Evolutionary conservation across 208 protist genomes (phyloP).

Genomic region (Trypanosoma grayi): DNA sequence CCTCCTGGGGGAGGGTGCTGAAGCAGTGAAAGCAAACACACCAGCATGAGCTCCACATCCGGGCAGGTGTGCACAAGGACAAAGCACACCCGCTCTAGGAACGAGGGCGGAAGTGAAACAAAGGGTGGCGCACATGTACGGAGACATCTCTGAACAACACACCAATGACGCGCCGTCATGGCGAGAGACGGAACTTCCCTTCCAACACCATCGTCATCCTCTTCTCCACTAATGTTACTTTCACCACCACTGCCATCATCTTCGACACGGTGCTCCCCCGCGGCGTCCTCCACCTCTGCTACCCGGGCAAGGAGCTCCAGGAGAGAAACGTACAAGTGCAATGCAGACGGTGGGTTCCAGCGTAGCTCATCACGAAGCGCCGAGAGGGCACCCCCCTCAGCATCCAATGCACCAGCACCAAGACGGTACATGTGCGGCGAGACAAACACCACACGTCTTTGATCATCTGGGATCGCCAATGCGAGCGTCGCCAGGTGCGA

Average conservation of each 20-base stretch:
- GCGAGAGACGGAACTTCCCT: constrained; percentile 7
- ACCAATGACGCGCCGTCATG: constrained; percentile 17
- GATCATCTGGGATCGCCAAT: constrained; percentile 30
- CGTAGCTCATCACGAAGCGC: constrained; percentile 26
- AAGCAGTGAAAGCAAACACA: constrained; percentile 16
- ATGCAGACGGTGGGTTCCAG: constrained; percentile 26
- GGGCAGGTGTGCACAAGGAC: constrained; percentile 30
- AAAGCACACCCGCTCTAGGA: constrained; percentile 29
- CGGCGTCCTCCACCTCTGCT: background rate
- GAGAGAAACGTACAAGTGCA: constrained; percentile 60
- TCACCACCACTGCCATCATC: background rate
- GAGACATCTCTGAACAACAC: constrained; percentile 7
- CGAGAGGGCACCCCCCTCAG: constrained; percentile 1
- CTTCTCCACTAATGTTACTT: background rate
- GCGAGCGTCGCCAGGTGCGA: constrained; percentile 32
- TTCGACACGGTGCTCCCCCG: background rate
- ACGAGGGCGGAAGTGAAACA: constrained; percentile 6
- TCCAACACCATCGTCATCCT: background rate
- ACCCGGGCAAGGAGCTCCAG: constrained; percentile 47
- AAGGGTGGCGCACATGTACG: background rate
- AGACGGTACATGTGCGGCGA: constrained; percentile 11
- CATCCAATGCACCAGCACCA: background rate
- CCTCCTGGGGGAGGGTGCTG: background rate
- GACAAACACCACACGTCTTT: constrained; percentile 14
- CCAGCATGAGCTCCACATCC: constrained; percentile 24